A percentile compares a stretch with the other conserved stretches of the same genome.
phyloP scores from a whole-genome alignment of 225 moss, liverwort and hornwort genomes.

The Anthoceros angustus region DNA sequence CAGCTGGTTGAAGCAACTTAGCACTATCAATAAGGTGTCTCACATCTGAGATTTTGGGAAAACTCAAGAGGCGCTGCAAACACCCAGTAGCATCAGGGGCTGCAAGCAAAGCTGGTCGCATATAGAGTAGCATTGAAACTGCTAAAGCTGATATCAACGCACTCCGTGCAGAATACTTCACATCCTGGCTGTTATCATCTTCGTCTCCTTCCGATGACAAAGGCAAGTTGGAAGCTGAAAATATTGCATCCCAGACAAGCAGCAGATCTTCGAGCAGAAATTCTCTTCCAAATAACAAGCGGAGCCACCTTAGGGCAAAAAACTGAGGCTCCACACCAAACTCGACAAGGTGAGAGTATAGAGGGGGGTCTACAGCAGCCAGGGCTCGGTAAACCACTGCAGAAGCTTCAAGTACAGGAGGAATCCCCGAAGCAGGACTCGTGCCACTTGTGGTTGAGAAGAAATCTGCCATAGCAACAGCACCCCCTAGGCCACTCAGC shows the following conservation, averaged over 20 bases:
- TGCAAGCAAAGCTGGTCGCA: conserved; percentile 38
- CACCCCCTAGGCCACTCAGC: conserved; percentile 32
- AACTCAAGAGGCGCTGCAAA: conserved; percentile 30
- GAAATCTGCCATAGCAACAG: conserved; percentile 39
- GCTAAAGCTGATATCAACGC: conserved; percentile 37
- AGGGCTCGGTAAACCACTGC: conserved; percentile 26
- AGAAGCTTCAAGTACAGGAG: conserved; percentile 41
- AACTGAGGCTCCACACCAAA: conserved; percentile 50
- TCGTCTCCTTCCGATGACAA: conserved; percentile 9
- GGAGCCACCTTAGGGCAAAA: conserved; percentile 44
- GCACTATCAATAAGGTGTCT: conserved; percentile 34
- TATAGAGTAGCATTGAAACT: conserved; percentile 41
- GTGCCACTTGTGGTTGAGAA: conserved; percentile 19
- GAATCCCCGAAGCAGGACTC: conserved; percentile 12
- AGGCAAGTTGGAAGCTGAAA: conserved; percentile 32
- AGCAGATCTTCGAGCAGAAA: conserved; percentile 36
- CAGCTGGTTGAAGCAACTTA: conserved; percentile 25
- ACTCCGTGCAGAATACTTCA: conserved; percentile 26
- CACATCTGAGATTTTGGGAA: conserved; percentile 30
- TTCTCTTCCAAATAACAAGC: conserved; percentile 44
- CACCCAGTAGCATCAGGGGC: conserved; percentile 40
- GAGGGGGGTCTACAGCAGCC: conserved; percentile 31
- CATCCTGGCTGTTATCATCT: conserved; percentile 12
- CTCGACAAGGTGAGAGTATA: conserved; percentile 39
- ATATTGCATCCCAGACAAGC: conserved; percentile 39